Base-by-base conservation (phyloP, 345 rosid genomes). In the Citrus sinensis region DNA sequence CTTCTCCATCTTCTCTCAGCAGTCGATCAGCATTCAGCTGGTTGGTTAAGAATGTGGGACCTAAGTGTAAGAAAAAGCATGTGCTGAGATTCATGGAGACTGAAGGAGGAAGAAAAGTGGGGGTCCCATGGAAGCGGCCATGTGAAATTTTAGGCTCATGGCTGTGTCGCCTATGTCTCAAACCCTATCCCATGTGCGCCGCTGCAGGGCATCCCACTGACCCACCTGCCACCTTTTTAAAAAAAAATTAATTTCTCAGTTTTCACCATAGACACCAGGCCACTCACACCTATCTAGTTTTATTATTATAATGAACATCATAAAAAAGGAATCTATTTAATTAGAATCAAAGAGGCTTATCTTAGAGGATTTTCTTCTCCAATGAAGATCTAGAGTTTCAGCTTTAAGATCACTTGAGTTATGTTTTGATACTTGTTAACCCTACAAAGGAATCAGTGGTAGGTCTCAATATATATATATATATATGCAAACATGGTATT, bases 161-260 rank as follows among this genome's bases (percentile, higher is more conserved):
- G 80, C 58, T 62, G 54, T 84, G 89, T 88, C 86, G 54, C 86
- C 85, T 82, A 34, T 71, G 67, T 70, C 80, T 73, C 83, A 22
- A 82, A 80, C 85, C 85, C 87, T 74, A 65, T 78, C 76, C 89
- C 91, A 85, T 86, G 89, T 88, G 89, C 86, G 79, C 82, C 85
- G 88, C 81, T 84, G 83, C 82, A 69, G 86, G 81, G 85, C 79
- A 78, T 80, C 84, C 86, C 87, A 76, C 85, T 83, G 27, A 67
- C 75, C 75, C 77, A 16, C 19, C 6, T 11, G 22, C 42, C 42
- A 35, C 37, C 37, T 34, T 25, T 25, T 25, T 0, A 25, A 25
- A 25, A 25, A 25, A 25, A 25, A 25, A 39, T 39, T 55, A 6
- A 20, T 39, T 24, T 58, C 37, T 73, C 16, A 37, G 14, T 56